Base-by-base conservation (phyloP, 2,329 filamentous ascomycete species). In the Fusarium nisikadoi region DNA sequence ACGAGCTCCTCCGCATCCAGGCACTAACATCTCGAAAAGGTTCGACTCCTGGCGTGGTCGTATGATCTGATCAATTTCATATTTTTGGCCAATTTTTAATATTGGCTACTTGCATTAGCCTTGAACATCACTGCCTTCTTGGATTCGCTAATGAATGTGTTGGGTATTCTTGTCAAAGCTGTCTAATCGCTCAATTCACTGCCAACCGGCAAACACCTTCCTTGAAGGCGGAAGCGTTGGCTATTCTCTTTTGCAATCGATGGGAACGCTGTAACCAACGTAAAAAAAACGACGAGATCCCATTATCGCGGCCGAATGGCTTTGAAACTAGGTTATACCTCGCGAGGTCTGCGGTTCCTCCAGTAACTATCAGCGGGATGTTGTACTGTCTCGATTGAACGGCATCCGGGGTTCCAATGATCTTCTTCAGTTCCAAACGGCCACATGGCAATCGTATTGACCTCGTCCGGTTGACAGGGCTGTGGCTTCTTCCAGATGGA, bases 371-470 rank as follows among this genome's bases (percentile, higher is more conserved):
- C 58, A 33, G 69, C 53, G 7, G 54, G 52, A 6, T 49, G 19
- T n/a, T 49, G 59, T 9, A 79, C 82, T 9, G 74, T 60, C 7
- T 76, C 65, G 5, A 78, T 66, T 6, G 78, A 69, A n/a, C 76
- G 75, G 27, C 80, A 82, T 5, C 74, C 80, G 0, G 80, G 80
- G 17, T 75, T 56, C 76, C 78, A 83, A 72, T 90, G 87, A 74
- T 92, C 89, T 31, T 88, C 83, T 1, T 80, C 75, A 0, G 80
- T 82, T 0, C 90, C 90, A 76, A 85, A 82, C 0, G 90, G 90
- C 89, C 89, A 92, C 75, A 92, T 90, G 4, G 89, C 89, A n/a
- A 91, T 82, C 49, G 88, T 85, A 68, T 89, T 89, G 6, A 90
- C 78, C 78, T 92, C 86, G 47, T 88, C 83, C 12, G 83, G 81